Percentiles rank a stretch among this genome's conserved stretches.
These are phyloP conservation scores for Capsicum baccatum DNA, from an alignment of 257 asterid species.

Conservation along the genomic window DNA sequence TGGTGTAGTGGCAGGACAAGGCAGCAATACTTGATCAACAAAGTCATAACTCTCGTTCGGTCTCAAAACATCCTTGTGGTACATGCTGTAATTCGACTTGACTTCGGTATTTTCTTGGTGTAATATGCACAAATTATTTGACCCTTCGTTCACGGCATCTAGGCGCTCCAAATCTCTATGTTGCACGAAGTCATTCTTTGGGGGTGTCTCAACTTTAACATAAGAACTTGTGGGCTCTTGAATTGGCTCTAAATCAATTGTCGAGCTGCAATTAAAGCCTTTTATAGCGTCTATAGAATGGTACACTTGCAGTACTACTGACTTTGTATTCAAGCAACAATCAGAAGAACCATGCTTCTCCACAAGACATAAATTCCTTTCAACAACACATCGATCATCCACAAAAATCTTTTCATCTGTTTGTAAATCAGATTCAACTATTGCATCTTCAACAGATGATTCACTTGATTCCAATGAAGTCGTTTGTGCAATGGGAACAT, in stretches of 20 bases:
- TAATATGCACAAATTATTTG: neutral
- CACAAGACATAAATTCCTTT: neutral
- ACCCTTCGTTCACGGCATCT: neutral
- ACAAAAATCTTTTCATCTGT: neutral
- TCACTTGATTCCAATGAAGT: neutral
- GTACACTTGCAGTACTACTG: neutral
- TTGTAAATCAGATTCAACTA: neutral
- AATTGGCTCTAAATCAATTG: neutral
- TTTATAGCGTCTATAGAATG: neutral
- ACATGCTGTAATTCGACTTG: neutral
- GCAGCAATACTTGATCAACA: slow-evolving; percentile 22
- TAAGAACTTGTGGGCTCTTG: neutral
- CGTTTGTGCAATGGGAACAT: neutral
- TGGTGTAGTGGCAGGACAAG: neutral
- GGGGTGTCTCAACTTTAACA: neutral
- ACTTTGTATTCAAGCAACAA: neutral
- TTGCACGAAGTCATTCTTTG: slow-evolving; percentile 13
- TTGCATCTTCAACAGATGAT: neutral
- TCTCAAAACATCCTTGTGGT: neutral
- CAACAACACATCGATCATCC: neutral
- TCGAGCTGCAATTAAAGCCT: neutral
- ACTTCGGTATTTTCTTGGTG: neutral
- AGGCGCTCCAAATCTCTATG: neutral
- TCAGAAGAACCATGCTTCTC: neutral
- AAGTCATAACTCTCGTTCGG: neutral